Evolutionary conservation across 2,329 filamentous ascomycete species (phyloP).

Genomic region (Arthrobotrys musiformis): DNA sequence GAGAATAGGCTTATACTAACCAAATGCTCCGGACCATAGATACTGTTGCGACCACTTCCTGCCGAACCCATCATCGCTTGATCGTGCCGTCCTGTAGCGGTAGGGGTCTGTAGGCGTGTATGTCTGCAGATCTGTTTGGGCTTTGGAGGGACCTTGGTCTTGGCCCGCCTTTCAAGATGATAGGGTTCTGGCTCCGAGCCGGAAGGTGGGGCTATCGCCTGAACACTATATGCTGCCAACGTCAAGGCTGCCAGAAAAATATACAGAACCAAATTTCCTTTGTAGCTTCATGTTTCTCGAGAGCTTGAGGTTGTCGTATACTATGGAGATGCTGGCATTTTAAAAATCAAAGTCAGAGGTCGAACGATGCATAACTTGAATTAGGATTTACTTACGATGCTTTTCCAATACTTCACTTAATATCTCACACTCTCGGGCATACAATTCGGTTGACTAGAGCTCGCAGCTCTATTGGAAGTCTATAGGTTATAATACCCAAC

Average conservation of each 20-base stretch:
- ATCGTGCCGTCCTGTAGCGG: background rate
- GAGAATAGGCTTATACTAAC: background rate
- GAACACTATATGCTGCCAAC: background rate
- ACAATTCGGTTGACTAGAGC: too few species aligned
- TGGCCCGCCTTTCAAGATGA: background rate
- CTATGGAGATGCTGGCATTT: too few species aligned
- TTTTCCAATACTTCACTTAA: too few species aligned
- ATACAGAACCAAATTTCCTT: background rate
- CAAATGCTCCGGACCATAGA: conserved; percentile 24
- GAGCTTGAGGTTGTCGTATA: background rate
- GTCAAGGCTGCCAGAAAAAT: background rate
- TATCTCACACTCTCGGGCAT: too few species aligned
- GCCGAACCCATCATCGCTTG: too few species aligned
- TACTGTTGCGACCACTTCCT: too few species aligned
- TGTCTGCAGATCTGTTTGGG: background rate
- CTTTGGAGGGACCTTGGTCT: background rate
- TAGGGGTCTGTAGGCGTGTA: background rate
- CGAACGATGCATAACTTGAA: too few species aligned
- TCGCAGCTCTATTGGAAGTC: too few species aligned
- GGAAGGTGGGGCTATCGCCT: background rate
- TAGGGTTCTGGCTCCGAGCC: background rate
- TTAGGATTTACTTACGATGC: too few species aligned
- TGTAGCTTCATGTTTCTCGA: background rate
- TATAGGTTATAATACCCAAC: too few species aligned
- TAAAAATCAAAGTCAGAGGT: too few species aligned